phyloP scores from a whole-genome alignment of 2,329 filamentous ascomycete species.

The Ophiocordyceps unilateralis region DNA sequence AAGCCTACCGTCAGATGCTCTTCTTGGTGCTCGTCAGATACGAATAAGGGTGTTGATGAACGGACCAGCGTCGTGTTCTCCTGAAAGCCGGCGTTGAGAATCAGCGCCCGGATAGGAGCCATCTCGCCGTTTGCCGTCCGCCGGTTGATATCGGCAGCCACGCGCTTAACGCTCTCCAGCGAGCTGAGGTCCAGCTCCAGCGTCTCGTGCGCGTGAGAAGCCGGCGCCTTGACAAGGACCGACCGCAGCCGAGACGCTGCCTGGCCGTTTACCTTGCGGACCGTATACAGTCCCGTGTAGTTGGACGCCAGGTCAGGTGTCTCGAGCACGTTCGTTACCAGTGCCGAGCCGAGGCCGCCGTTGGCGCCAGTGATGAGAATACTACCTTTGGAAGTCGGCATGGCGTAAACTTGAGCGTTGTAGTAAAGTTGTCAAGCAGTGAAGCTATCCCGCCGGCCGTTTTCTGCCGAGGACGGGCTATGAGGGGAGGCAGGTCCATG shows the following conservation, averaged over 20 bases:
- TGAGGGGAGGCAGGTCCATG: too few relatives aligned
- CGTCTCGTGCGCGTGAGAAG: slow-evolving; percentile 13
- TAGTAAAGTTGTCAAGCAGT: background rate
- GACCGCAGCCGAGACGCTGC: slow-evolving; percentile 12
- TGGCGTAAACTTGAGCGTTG: background rate
- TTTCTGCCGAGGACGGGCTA: too few relatives aligned
- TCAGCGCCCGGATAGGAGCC: slow-evolving; percentile 20
- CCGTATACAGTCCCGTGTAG: slow-evolving; percentile 19
- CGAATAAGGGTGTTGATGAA: background rate
- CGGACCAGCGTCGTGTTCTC: slow-evolving; percentile 11
- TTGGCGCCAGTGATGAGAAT: slow-evolving; percentile 22
- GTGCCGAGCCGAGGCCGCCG: slow-evolving; percentile 19
- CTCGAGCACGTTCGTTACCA: slow-evolving; percentile 12
- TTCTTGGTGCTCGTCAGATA: background rate
- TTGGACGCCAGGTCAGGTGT: slow-evolving; percentile 12
- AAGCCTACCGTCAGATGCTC: background rate
- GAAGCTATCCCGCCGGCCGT: too few relatives aligned
- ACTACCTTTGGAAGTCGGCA: slow-evolving; percentile 9
- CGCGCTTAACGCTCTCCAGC: slow-evolving; percentile 10
- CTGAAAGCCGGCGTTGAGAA: slow-evolving; percentile 17
- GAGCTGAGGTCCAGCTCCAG: slow-evolving; percentile 15
- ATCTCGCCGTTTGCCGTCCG: slow-evolving; percentile 13
- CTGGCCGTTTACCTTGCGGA: slow-evolving; percentile 11
- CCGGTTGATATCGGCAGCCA: slow-evolving; percentile 12
- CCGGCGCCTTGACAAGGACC: slow-evolving; percentile 6